Percentiles rank a stretch among this genome's conserved stretches.
Conservation (phyloP, 2,329 filamentous ascomycete genomes). For the Aspergillus fructus region DNA sequence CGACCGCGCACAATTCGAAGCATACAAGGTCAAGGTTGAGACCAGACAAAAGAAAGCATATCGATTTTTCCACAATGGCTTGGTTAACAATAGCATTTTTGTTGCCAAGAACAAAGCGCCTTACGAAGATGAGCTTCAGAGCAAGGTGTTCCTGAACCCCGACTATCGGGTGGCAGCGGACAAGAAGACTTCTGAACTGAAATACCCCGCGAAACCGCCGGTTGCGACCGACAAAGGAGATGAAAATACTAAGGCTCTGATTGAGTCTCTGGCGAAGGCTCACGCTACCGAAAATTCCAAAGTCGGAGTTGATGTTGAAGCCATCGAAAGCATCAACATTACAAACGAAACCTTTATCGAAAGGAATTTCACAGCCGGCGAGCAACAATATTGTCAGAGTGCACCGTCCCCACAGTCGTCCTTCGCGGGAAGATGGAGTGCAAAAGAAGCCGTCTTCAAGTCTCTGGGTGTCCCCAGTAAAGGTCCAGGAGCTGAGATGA, state of each 20-base stretch:
- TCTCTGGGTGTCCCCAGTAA: slow-evolving; percentile 82
- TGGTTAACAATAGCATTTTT: slow-evolving; percentile 98
- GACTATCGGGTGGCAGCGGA: slow-evolving; percentile 80
- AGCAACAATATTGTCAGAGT: slow-evolving; percentile 83
- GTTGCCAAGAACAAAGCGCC: slow-evolving; percentile 90
- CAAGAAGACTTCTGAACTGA: slow-evolving; percentile 80
- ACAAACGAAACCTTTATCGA: slow-evolving; percentile 91
- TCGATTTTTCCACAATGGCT: slow-evolving; percentile 95
- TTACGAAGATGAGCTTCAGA: slow-evolving; percentile 84
- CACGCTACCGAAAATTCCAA: slow-evolving; percentile 65
- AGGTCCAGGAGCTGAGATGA: slow-evolving; percentile 84
- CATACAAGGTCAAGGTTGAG: slow-evolving; percentile 85
- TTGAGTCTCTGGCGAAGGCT: slow-evolving; percentile 73
- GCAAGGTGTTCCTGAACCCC: slow-evolving; percentile 89
- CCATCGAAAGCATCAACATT: slow-evolving; percentile 82
- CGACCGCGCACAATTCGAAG: slow-evolving; percentile 76
- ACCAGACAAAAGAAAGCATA: slow-evolving; percentile 98
- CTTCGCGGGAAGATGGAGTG: slow-evolving; percentile 93
- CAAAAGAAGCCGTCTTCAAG: slow-evolving; percentile 99
- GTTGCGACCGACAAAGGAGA: slow-evolving; percentile 58
- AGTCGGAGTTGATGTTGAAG: slow-evolving; percentile 92
- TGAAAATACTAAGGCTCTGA: slow-evolving; percentile 69
- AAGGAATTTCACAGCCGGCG: slow-evolving; percentile 85
- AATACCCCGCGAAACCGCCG: slow-evolving; percentile 68
- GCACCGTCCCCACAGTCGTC: slow-evolving; percentile 80